phyloP scores from a whole-genome alignment of 2,329 filamentous ascomycete species.

The Gyromitra esculenta region DNA sequence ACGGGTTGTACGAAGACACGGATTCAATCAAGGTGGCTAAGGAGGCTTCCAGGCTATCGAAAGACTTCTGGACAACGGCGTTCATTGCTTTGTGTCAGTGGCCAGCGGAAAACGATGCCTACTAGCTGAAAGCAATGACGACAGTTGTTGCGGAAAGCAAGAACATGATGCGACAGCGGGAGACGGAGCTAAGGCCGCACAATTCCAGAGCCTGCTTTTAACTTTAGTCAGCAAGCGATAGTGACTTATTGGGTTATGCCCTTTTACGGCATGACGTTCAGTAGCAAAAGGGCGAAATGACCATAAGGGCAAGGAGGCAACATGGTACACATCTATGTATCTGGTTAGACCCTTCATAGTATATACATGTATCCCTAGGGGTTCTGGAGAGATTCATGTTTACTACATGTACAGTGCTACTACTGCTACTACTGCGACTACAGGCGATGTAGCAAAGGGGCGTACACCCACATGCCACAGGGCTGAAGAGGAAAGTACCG shows the following conservation, averaged over 20 bases:
- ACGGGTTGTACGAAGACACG: constrained; percentile 83
- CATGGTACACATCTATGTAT: not conserved
- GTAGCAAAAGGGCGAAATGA: not conserved
- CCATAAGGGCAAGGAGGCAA: not conserved
- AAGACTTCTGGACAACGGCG: constrained; percentile 69
- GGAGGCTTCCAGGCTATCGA: constrained; percentile 73
- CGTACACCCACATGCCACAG: constrained; percentile 13
- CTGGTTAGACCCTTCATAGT: not conserved
- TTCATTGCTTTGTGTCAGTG: constrained; percentile 65
- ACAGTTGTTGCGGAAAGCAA: not conserved
- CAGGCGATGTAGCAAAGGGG: not conserved
- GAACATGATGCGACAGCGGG: not conserved
- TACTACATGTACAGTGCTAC: too few relatives aligned
- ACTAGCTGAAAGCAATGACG: constrained; percentile 10
- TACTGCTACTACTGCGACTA: too few relatives aligned
- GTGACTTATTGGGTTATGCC: not conserved
- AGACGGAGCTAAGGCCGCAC: not conserved
- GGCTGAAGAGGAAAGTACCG: constrained; percentile 1
- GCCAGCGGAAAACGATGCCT: not conserved
- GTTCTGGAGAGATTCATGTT: not conserved
- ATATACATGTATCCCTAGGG: not conserved
- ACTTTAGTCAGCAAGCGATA: not conserved
- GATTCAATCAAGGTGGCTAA: constrained; percentile 78
- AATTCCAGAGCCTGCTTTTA: not conserved
- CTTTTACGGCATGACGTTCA: not conserved